A percentile compares a stretch with the other conserved stretches of the same genome.
Evolutionary conservation across 306 rosid species (phyloP).

Genomic region (Cucumis melo): DNA sequence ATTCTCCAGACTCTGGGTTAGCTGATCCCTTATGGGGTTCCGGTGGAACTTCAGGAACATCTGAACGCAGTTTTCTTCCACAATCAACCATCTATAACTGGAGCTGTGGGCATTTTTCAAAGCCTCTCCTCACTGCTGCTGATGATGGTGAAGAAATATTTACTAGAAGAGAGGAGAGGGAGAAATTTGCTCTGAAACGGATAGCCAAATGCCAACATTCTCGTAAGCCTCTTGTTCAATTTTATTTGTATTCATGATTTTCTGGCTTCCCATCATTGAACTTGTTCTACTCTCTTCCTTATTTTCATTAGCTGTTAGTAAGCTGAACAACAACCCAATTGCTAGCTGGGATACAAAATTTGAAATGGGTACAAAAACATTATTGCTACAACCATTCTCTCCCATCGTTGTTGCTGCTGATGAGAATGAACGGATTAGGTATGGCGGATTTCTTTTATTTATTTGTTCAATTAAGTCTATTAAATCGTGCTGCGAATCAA

Average conservation of each 20-base stretch:
- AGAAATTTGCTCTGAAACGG: conserved; percentile 76
- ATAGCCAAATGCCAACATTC: conserved; percentile 86
- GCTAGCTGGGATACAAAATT: conserved; percentile 85
- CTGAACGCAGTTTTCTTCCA: conserved; percentile 82
- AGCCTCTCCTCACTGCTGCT: conserved; percentile 60
- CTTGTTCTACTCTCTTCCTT: neutral
- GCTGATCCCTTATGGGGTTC: conserved; percentile 91
- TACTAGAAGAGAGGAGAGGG: conserved; percentile 87
- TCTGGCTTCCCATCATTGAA: neutral
- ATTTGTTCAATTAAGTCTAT: neutral
- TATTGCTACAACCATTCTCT: conserved; percentile 84
- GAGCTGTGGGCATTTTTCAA: conserved; percentile 96
- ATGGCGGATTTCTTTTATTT: conserved; percentile 2
- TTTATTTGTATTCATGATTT: neutral
- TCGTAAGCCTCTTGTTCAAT: conserved; percentile 30
- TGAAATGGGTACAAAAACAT: conserved; percentile 54
- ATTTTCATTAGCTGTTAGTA: conserved; percentile 58
- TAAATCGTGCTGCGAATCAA: neutral
- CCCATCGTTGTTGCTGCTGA: conserved; percentile 88
- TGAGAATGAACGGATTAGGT: conserved; percentile 94
- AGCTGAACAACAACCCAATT: conserved; percentile 66
- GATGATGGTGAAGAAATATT: conserved; percentile 60
- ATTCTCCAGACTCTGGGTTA: conserved; percentile 78
- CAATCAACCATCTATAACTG: conserved; percentile 85
- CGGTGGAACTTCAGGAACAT: conserved; percentile 37